These are phyloP conservation scores for Seiridium unicorne DNA, from an alignment of 2,329 filamentous ascomycete species.

Conservation along the genomic window DNA sequence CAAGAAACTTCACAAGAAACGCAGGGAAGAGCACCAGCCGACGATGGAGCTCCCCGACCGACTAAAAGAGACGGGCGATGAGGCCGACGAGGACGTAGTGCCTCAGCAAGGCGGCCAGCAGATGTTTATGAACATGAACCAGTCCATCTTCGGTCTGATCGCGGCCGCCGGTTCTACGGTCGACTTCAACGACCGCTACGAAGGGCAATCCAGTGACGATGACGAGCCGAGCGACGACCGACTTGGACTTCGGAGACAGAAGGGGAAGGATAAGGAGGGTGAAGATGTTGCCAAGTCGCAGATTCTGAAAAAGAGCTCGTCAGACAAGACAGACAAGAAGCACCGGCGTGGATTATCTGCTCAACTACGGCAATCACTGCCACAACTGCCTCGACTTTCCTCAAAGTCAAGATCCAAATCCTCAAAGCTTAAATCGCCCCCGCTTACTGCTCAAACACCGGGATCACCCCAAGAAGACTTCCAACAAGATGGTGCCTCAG, in stretches of 20 bases:
- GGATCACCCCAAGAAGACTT: constrained; percentile 9
- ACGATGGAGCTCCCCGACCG: constrained; percentile 54
- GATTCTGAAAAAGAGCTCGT: constrained; percentile 26
- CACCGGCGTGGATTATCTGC: constrained; percentile 63
- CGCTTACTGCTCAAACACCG: constrained; percentile 20
- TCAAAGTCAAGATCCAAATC: constrained; percentile 37
- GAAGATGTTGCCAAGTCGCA: constrained; percentile 28
- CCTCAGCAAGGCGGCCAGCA: constrained; percentile 41
- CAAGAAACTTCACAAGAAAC: constrained; percentile 45
- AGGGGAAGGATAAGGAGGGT: constrained; percentile 22
- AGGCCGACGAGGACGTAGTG: constrained; percentile 48
- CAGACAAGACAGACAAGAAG: constrained; percentile 35
- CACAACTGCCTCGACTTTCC: constrained; percentile 51
- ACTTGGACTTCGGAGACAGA: constrained; percentile 9
- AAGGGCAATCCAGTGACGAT: constrained; percentile 77
- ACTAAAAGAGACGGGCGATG: constrained; percentile 45
- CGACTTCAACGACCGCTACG: constrained; percentile 79
- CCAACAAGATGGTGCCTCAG: not conserved
- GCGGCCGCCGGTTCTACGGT: constrained; percentile 81
- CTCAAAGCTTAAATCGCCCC: constrained; percentile 37
- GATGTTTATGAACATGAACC: constrained; percentile 76
- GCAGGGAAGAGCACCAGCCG: constrained; percentile 34
- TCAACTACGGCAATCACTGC: constrained; percentile 64
- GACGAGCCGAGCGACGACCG: constrained; percentile 58
- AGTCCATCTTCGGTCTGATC: constrained; percentile 91